Base-by-base conservation (phyloP, 805 yeast genomes). In the Pichia californica region DNA sequence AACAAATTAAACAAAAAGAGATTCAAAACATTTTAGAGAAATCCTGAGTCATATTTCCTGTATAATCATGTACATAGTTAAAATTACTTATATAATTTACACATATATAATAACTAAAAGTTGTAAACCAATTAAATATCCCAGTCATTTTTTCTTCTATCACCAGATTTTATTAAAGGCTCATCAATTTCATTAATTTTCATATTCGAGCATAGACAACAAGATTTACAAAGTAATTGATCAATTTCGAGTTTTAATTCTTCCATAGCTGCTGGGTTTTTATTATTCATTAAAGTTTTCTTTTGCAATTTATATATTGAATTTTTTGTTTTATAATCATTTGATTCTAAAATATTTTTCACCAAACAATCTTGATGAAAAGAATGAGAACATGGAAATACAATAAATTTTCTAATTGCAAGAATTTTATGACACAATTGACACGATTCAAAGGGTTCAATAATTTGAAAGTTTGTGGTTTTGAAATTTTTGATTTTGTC, bases 301-400 rank as follows among this genome's bases (percentile, higher is more conserved):
- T 62, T 66, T 48, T 76, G 77, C 33, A 81, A 63, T 41, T 69
- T 73, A 45, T 77, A 78, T 44, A 85, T 74, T 27, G 76, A 68
- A 55, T 76, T 79, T 57, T 81, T 81, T 40, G 81, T 70, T 31
- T 77, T 71, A 57, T 81, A 81, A 51, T 87, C 88, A 35, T 79
- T 79, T 26, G 83, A 79, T 29, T 69, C 68, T 41, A 82, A 57
- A 28, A 83, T 76, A 31, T 67, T 67, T 44, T 76, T 73, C 7
- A 83, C 75, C n/a, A 88, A 61, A 65, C 99, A 93, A 58, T 88
- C 96, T 40, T 80, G 81, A 58, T 93, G 98, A 64, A 86, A 84
- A 5, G 86, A 77, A 59, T 93, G 99, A 44, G 76, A 83, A 58
- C 99, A 93, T 0, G 96, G 96, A 57, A 87, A 93, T 5, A 81